Percentiles rank a stretch among this genome's conserved stretches.
phyloP scores from a whole-genome alignment of 2,329 filamentous ascomycete species.

The Ascomycota sp. region DNA sequence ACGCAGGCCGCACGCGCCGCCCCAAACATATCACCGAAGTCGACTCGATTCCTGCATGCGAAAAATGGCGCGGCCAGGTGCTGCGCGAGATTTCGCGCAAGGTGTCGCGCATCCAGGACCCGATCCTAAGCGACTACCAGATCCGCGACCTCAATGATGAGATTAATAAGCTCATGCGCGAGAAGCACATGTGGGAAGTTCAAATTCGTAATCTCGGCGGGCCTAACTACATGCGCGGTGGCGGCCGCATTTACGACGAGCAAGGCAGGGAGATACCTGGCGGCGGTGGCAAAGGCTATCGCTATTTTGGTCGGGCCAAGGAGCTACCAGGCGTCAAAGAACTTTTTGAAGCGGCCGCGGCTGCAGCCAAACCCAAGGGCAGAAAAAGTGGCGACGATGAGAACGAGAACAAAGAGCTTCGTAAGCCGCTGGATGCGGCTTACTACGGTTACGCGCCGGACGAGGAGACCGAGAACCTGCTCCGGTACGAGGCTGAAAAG shows the following conservation, averaged over 20 bases:
- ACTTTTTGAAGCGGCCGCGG: conserved; percentile 50
- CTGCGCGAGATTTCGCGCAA: conserved; percentile 95
- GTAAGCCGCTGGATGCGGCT: conserved; percentile 67
- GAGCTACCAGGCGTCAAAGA: conserved; percentile 93
- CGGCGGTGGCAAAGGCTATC: conserved; percentile 66
- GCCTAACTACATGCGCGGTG: conserved; percentile 81
- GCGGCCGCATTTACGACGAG: conserved; percentile 51
- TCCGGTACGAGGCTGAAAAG: conserved; percentile 65
- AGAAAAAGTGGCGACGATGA: conserved; percentile 39
- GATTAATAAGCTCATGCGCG: conserved; percentile 96
- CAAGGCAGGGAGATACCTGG: conserved; percentile 48
- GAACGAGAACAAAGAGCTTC: conserved; percentile 47
- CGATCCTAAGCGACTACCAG: conserved; percentile 83
- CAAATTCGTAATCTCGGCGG: conserved; percentile 92
- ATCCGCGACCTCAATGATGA: conserved; percentile 97
- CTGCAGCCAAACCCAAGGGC: conserved; percentile 31
- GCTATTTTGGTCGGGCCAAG: conserved; percentile 77
- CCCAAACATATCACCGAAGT: conserved; percentile 83
- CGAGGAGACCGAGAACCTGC: conserved; percentile 67
- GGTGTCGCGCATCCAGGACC: conserved; percentile 86
- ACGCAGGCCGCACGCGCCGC: conserved; percentile 71
- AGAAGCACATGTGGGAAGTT: conserved; percentile 98
- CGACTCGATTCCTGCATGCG: conserved; percentile 65
- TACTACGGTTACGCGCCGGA: conserved; percentile 93
- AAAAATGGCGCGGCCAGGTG: conserved; percentile 96